A percentile compares a stretch with the other conserved stretches of the same genome.
These are phyloP conservation scores for Aureobasidium zeae DNA, from an alignment of 2,329 filamentous ascomycete genomes.

Conservation along the genomic window DNA sequence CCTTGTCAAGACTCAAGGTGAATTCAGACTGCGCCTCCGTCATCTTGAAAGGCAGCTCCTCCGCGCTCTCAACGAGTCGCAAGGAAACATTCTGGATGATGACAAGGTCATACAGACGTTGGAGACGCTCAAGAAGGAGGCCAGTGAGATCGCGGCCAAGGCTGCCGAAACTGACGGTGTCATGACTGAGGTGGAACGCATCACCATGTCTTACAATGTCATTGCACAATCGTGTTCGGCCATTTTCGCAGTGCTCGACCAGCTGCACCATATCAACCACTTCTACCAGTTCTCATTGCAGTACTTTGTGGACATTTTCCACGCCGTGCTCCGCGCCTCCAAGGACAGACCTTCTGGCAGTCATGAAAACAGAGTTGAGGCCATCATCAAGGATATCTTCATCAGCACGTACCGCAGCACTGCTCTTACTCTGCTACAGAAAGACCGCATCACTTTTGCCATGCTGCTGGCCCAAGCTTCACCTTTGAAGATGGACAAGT, in stretches of 20 bases:
- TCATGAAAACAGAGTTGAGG: constrained; percentile 63
- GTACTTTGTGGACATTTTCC: constrained; percentile 97
- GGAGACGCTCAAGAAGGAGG: constrained; percentile 95
- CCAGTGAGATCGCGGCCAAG: constrained; percentile 90
- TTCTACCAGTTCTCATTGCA: constrained; percentile 99
- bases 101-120: constrained; percentile 97
- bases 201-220: constrained; percentile 87
- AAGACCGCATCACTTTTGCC: constrained; percentile 85
- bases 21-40: constrained; percentile 96
- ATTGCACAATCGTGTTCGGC: constrained; percentile 93
- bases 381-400: constrained; percentile 87
- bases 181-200: constrained; percentile 94
- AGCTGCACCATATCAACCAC: constrained; percentile 95
- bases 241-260: constrained; percentile 92
- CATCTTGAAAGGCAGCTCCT: constrained; percentile 89
- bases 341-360: constrained; percentile 55
- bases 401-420: constrained; percentile 87
- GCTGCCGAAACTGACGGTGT: constrained; percentile 95
- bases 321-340: constrained; percentile 76
- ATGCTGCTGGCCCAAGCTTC: constrained; percentile 92
- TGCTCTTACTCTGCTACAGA: constrained; percentile 84
- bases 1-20: constrained; percentile 95
- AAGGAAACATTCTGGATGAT: constrained; percentile 95
- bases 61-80: constrained; percentile 92
- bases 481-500: constrained; percentile 92